Percentiles rank a stretch among this genome's conserved stretches.
Conservation (phyloP, 106 monocot species). For the Dendrobium chrysotoxum region DNA sequence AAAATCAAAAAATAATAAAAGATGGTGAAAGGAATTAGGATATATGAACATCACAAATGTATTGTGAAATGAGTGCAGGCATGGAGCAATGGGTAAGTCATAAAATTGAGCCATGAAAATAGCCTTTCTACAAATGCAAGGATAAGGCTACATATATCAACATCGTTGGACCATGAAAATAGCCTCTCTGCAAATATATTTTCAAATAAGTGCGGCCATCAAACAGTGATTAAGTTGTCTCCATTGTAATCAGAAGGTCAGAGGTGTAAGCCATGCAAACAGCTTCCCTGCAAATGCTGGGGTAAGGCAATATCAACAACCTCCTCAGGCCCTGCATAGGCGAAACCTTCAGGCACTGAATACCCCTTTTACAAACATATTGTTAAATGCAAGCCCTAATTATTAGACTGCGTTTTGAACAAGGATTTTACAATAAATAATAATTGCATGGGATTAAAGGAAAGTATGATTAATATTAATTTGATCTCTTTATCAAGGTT, state of each 20-base stretch:
- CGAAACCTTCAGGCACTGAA: no score
- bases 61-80: no score
- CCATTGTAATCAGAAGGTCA: no score
- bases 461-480: background rate
- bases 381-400: background rate
- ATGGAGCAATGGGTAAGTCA: background rate
- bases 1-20: background rate
- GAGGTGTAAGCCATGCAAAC: no score
- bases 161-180: background rate
- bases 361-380: background rate
- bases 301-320: no score
- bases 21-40: background rate
- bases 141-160: background rate
- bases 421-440: conserved; percentile 1
- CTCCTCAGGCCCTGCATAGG: no score
- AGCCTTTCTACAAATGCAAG: background rate
- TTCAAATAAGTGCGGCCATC: background rate
- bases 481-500: background rate
- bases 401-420: background rate
- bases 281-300: no score
- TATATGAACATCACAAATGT: background rate
- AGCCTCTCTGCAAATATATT: background rate
- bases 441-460: background rate
- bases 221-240: no score
- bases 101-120: no score